Evolutionary conservation across 1,284 basidiomycete species (phyloP).

Genomic region (Ustilago curta): DNA sequence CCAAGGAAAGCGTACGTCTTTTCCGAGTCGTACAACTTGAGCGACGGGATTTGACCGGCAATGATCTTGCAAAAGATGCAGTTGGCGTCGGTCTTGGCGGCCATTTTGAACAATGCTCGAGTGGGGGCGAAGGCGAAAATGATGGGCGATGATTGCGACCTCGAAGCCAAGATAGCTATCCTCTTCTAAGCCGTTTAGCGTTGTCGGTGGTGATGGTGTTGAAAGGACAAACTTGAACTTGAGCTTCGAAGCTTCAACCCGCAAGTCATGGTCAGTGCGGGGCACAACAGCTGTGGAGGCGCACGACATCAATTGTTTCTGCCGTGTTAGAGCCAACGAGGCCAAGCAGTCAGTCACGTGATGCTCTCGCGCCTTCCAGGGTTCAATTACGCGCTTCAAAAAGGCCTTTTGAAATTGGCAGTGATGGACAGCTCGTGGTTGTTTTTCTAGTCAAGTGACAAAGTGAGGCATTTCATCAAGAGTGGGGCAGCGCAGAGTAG

Average conservation of each 20-base stretch:
- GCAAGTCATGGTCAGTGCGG: conserved; percentile 23
- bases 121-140: conserved; percentile 56
- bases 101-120: conserved; percentile 53
- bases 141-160: conserved; percentile 27
- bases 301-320: conserved; percentile 34
- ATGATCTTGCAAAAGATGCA: conserved; percentile 72
- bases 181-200: no score
- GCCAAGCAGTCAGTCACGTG: conserved; percentile 18
- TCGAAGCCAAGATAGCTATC: neutral
- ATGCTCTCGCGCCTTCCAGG: conserved; percentile 10
- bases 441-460: conserved; percentile 5
- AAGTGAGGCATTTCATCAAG: no score
- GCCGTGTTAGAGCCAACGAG: conserved; percentile 12
- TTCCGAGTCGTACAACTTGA: conserved; percentile 71
- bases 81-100: conserved; percentile 56
- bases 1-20: conserved; percentile 65
- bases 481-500: no score
- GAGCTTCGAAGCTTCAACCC: neutral
- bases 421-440: conserved; percentile 14
- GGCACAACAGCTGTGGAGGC: conserved; percentile 16
- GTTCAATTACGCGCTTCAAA: conserved; percentile 13
- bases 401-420: conserved; percentile 8
- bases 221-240: neutral
- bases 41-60: conserved; percentile 69
- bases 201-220: neutral